Base-by-base conservation (phyloP, 306 rosid genomes). In the Rubus parviflorus region DNA sequence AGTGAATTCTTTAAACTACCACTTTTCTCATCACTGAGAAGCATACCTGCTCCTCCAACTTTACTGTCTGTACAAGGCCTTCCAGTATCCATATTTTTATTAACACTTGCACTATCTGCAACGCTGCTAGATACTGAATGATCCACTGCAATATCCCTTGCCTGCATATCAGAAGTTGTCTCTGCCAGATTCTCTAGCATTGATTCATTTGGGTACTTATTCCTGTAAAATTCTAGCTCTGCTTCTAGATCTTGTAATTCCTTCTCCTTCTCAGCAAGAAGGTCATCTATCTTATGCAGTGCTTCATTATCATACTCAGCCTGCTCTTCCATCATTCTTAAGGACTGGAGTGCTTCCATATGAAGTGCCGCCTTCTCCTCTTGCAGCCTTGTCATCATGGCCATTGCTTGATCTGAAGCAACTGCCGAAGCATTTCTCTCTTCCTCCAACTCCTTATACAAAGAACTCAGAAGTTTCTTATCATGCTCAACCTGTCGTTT, bases 371-470 rank as follows among this genome's bases (percentile, higher is more conserved):
- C 95, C 81, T 93, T 93, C 82, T 91, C 98, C 81, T 93, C 98
- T 79, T 93, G 97, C 81, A 93, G 85, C 77, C 89, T 91, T 7
- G 93, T 93, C 60, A 91, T 93, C 98, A 93, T 93, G 70, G 98
- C 97, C 89, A 93, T 86, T 42, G 98, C 91, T 83, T 93, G 95
- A 84, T 77, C 89, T 2, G 90, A 88, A 48, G 97, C 90, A 70
- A 88, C 68, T 17, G 97, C 89, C 65, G 97, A 93, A 73, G 98
- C 97, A 75, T 83, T 93, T 87, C 97, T 85, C 73, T 93, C 98
- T 87, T 93, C 98, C 75, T 93, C 97, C 84, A 93, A 81, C 88
- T 93, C 98, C 86, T 83, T 91, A 76, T 93, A 89, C 84, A 93
- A 78, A 43, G 82, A 85, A 78, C 48, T 85, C 89, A 91, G 16